phyloP scores from a whole-genome alignment of 2,329 filamentous ascomycete species.

The Aureobasidium lini region DNA sequence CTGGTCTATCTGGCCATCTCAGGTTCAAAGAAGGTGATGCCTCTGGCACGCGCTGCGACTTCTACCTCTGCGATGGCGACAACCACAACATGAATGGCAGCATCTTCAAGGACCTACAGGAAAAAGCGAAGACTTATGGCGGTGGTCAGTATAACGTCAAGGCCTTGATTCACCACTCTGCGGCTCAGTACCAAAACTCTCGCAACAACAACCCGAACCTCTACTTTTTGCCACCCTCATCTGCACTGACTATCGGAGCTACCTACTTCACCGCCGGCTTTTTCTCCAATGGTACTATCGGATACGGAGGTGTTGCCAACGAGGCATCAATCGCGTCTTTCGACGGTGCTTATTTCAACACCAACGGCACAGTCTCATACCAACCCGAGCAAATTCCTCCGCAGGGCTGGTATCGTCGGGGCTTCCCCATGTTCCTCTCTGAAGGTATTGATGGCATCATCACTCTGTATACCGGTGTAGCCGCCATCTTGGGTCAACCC shows the following conservation, averaged over 20 bases:
- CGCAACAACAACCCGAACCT: slow-evolving; percentile 17
- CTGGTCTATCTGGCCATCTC: slow-evolving; percentile 13
- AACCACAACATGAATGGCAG: slow-evolving; percentile 17
- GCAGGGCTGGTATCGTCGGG: slow-evolving; percentile 7
- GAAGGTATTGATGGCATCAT: slow-evolving; percentile 10
- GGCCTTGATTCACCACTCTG: slow-evolving; percentile 17
- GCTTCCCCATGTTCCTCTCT: slow-evolving; percentile 5
- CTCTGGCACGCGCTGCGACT: slow-evolving; percentile 17
- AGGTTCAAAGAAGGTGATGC: slow-evolving; percentile 17
- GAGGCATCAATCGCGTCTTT: slow-evolving; percentile 9
- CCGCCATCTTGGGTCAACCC: slow-evolving; percentile 1
- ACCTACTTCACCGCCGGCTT: slow-evolving; percentile 8
- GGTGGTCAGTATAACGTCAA: slow-evolving; percentile 19
- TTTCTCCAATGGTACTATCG: slow-evolving; percentile 8
- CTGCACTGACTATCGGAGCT: slow-evolving; percentile 2
- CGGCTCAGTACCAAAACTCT: slow-evolving; percentile 14
- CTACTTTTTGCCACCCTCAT: slow-evolving; percentile 12
- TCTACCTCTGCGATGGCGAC: slow-evolving; percentile 19
- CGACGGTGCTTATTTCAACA: slow-evolving; percentile 3
- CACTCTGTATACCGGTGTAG: neutral
- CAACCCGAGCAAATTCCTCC: slow-evolving; percentile 10
- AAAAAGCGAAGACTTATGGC: slow-evolving; percentile 18
- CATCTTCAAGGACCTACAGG: slow-evolving; percentile 16
- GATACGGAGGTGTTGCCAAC: slow-evolving; percentile 6
- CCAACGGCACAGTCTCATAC: neutral